Evolutionary conservation across 192 early-diverging fungal genomes (phyloP), one percentile per base, ranked within the genome.

Genomic region (Rhizophagus sp.): DNA sequence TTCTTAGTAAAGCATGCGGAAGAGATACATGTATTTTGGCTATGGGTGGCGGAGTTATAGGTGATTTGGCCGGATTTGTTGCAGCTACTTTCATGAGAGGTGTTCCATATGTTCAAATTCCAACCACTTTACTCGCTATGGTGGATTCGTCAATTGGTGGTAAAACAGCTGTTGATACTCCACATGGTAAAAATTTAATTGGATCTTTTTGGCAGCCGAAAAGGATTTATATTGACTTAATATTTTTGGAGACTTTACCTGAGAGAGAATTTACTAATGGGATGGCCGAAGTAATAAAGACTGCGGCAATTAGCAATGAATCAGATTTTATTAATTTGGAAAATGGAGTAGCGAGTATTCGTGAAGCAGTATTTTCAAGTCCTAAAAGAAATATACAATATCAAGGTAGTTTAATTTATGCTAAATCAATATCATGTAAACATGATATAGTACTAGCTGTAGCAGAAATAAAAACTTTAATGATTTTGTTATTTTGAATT

Each of bases 61-160:
- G 98, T 67, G 98, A 99, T 85, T 84, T 99, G 73, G 91, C 94
- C 25, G 97, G 97, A 68, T 99, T 92, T 85, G 95, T 97, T n/a
- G 97, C 98, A 12, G 94, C 98, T 8, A 99, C 96, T 3, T 99
- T 97, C 81, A 99, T 99, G 97, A 92, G 97, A 63, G 98, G 98
- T 25, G 90, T 95, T 63, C 92, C 94, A n/a, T 90, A 96, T 82
- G 87, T 99, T 22, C 98, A 98, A 84, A 91, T 99, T 30, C 98
- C 98, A 3, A 99, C 96, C 4, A 96, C 96, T 22, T 85, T 99
- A 27, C 88, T 97, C 81, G 95, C 97, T 8, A 98, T 99, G 97
- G 96, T 98, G 6, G 97, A 99, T 84, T 98, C 96, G 15, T 97
- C 96, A 19, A 95, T 99, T 74, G 96, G 96, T 70, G 98, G 98